phyloP scores from a whole-genome alignment of 2,329 filamentous ascomycete species.

The Apiospora rasikravindrae region DNA sequence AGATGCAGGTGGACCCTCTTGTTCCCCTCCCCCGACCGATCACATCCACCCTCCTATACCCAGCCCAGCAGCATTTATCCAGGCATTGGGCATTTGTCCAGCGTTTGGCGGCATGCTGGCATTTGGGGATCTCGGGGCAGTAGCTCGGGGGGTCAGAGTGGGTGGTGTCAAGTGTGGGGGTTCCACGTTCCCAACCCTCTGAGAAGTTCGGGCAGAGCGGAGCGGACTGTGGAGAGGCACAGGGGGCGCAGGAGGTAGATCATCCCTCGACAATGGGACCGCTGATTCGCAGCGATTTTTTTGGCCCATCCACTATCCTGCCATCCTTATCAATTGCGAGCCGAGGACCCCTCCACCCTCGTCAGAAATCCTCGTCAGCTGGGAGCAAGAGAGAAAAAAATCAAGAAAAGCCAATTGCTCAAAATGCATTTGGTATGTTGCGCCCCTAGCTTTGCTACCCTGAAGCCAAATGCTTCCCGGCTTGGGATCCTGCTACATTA shows the following conservation, averaged over 20 bases:
- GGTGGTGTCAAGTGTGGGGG: constrained; percentile 13
- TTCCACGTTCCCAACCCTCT: neutral
- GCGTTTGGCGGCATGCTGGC: constrained; percentile 2
- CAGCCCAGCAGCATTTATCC: neutral
- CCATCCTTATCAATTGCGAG: neutral
- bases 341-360: constrained; percentile 7
- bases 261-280: neutral
- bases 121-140: neutral
- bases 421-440: constrained; percentile 27
- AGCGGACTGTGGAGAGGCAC: neutral
- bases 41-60: neutral
- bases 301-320: neutral
- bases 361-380: constrained; percentile 7
- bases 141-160: neutral
- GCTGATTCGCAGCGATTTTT: neutral
- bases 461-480: neutral
- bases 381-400: neutral
- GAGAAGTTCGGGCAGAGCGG: constrained; percentile 11
- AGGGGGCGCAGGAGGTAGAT: neutral
- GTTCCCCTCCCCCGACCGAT: neutral
- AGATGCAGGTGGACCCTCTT: neutral
- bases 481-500: neutral
- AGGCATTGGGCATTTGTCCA: neutral
- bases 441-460: neutral
- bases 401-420: constrained; percentile 25